Percentiles rank a stretch among this genome's conserved stretches.
Conservation (phyloP, 257 asterid species). For the Mentha longifolia region DNA sequence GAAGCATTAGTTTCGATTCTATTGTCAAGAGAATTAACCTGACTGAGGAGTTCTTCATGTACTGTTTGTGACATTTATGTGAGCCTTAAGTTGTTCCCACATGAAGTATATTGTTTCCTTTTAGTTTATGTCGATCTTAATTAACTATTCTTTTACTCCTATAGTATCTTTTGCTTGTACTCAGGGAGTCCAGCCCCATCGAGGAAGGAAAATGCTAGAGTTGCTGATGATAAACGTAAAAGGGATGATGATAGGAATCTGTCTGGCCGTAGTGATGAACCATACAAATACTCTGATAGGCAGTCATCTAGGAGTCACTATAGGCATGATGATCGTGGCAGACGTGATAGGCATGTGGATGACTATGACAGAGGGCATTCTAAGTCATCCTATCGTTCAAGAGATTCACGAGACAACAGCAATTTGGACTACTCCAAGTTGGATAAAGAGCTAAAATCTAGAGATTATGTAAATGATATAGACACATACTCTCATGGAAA, state of each 20-base stretch:
- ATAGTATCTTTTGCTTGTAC: conserved; percentile 49
- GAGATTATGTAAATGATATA: conserved; percentile 51
- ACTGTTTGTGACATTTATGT: background rate
- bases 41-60: background rate
- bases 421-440: conserved; percentile 49
- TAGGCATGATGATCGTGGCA: conserved; percentile 58
- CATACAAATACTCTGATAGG: conserved; percentile 60
- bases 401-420: conserved; percentile 51
- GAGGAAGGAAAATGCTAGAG: conserved; percentile 49
- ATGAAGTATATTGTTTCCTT: conserved; percentile 2
- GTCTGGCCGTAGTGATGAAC: conserved; percentile 58
- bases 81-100: conserved; percentile 7
- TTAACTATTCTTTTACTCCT: conserved; percentile 50
- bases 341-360: conserved; percentile 61
- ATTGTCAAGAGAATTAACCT: background rate
- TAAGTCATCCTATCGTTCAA: conserved; percentile 58
- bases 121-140: conserved; percentile 30
- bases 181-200: conserved; percentile 72
- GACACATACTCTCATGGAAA: conserved; percentile 54
- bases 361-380: conserved; percentile 72
- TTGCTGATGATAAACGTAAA: conserved; percentile 48
- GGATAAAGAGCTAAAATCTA: conserved; percentile 56
- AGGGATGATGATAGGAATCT: conserved; percentile 57
- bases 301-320: conserved; percentile 59
- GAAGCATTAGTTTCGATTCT: background rate